phyloP scores from a whole-genome alignment of 2,329 filamentous ascomycete genomes.

The Iodosphaeria phyllophila region DNA sequence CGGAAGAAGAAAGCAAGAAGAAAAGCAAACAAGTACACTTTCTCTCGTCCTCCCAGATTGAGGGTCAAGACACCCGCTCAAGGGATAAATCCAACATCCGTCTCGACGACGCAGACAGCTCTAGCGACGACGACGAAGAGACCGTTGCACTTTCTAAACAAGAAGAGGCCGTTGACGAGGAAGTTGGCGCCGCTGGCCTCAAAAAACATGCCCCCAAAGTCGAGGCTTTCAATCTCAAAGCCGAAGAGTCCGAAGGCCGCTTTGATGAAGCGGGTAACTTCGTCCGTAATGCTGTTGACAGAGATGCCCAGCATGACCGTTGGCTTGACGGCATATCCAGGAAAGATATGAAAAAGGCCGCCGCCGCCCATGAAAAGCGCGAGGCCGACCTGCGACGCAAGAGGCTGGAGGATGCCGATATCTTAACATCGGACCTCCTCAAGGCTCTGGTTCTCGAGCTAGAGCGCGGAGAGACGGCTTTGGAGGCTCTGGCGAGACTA shows the following conservation, averaged over 20 bases:
- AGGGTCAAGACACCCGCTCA: slow-evolving; percentile 59
- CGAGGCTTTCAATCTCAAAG: slow-evolving; percentile 87
- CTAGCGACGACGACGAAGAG: slow-evolving; percentile 42
- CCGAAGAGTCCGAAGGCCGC: slow-evolving; percentile 77
- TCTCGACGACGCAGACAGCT: slow-evolving; percentile 32
- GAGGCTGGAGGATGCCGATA: slow-evolving; percentile 54
- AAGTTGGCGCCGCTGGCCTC: slow-evolving; percentile 75
- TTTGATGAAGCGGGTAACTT: slow-evolving; percentile 90
- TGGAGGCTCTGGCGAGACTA: slow-evolving; percentile 74
- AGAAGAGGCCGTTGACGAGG: slow-evolving; percentile 66
- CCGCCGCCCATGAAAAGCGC: slow-evolving; percentile 69
- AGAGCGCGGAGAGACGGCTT: slow-evolving; percentile 63
- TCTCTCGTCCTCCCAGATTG: slow-evolving; percentile 43
- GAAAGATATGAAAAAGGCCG: slow-evolving; percentile 79
- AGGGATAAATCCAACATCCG: slow-evolving; percentile 56
- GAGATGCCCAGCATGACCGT: slow-evolving; percentile 74
- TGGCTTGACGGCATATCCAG: slow-evolving; percentile 90
- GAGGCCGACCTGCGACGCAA: slow-evolving; percentile 58
- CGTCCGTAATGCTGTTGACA: slow-evolving; percentile 73
- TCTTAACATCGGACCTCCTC: slow-evolving; percentile 57
- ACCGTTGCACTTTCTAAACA: slow-evolving; percentile 57
- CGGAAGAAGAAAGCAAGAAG: slow-evolving; percentile 29
- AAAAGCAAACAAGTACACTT: slow-evolving; percentile 45
- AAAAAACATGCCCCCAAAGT: slow-evolving; percentile 88
- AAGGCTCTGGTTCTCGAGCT: slow-evolving; percentile 53